Evolutionary conservation across 768 basidiomycete species (phyloP), one percentile per base, ranked within the genome.

Genomic region (Pleurotus tuoliensis): DNA sequence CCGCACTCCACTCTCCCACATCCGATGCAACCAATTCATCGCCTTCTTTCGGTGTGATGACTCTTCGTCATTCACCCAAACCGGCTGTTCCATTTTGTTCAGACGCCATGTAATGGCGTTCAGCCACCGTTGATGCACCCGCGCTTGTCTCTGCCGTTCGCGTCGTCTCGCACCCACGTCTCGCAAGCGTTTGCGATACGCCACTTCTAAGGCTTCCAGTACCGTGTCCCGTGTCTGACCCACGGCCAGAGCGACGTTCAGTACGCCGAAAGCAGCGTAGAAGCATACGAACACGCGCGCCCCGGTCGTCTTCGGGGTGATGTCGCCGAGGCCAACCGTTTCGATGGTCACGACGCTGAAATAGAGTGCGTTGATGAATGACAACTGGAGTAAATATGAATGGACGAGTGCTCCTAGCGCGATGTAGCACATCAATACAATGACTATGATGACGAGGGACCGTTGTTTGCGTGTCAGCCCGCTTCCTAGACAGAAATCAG

Each of bases 401-500:
- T 83, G 79, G 48, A 82, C 69, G 12, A 90, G 73, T 0, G 86
- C 81, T 4, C 92, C 92, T 8, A 94, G 63, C 0, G 86, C 88
- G 58, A 93, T 75, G 66, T 91, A 93, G 57, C 75, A 74, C 20
- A 94, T 75, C 1, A 94, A 72, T 13, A 86, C 65, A 62, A 94
- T 94, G 56, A 88, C 82, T 37, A 89, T 81, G 57, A 94, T 86
- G 30, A 88, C 82, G n/a, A 94, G 79, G 0, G 84, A 81, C 3
- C 91, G 82, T 62, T 94, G 92, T 64, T 85, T 91, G 20, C 80
- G 79, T 0, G 91, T 94, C 38, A 94, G 71, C 1, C 92, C 92
- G 60, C 88, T 91, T 4, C 87, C 88, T 90, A 51, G 20, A 13
- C n/a, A 56, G 27, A 24, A 39, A 18, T 50, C 55, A 18, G 8